These are phyloP conservation scores for Blastocystis sp. DNA, from an alignment of 352 stramenopile genomes.

Conservation along the genomic window DNA sequence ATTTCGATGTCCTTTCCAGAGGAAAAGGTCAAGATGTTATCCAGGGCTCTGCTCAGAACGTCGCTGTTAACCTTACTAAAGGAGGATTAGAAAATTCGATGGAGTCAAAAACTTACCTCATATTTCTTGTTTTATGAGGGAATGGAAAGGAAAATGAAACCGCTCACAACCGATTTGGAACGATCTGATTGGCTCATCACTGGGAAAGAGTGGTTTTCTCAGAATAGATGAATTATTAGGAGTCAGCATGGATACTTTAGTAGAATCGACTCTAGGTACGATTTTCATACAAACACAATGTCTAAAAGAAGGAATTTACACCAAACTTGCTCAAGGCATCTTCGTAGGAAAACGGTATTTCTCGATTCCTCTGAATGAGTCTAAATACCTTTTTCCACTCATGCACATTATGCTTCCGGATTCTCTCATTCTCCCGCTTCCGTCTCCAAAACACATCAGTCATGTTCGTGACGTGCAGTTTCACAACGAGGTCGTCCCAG, in stretches of 20 bases:
- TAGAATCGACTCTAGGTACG: too few relatives aligned
- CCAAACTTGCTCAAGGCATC: neutral
- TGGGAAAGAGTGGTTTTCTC: neutral
- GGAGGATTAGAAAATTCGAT: neutral
- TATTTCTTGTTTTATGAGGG: neutral
- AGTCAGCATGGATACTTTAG: neutral
- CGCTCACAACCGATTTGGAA: neutral
- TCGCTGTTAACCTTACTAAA: conserved; percentile 89
- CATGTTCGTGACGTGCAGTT: neutral
- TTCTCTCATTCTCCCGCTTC: neutral
- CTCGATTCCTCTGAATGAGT: neutral
- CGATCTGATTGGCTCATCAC: neutral
- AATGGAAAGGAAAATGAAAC: neutral
- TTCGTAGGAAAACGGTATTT: neutral
- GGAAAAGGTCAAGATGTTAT: conserved; percentile 89
- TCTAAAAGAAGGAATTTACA: neutral
- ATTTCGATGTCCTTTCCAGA: conserved; percentile 69
- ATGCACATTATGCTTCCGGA: neutral
- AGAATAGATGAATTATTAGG: neutral
- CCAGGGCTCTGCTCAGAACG: conserved; percentile 86
- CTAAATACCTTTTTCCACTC: neutral
- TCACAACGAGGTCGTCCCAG: neutral
- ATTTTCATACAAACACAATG: too few relatives aligned
- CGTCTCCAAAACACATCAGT: neutral
- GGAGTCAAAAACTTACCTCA: neutral